Base-by-base conservation (phyloP, 805 yeast genomes). In the Maudiozyma turicensis region DNA sequence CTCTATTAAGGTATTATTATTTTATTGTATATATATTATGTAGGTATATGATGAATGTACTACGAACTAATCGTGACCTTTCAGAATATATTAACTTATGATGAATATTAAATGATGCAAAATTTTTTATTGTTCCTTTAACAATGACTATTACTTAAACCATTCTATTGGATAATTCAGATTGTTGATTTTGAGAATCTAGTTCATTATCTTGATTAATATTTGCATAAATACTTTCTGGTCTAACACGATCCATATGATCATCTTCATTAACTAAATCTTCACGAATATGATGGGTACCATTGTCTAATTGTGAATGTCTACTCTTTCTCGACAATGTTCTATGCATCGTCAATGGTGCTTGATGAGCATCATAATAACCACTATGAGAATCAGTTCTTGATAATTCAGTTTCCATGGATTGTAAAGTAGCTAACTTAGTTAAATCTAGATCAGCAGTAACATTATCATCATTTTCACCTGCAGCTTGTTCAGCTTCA, bases 401-500 rank as follows among this genome's bases (percentile, higher is more conserved):
- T 29, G 50, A 44, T 28, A 45, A 31, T 32, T 33, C 50, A 7
- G 52, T 50, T 37, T 51, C 56, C 31, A 42, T 47, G 9, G 51
- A 45, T 34, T 49, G 48, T 35, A 53, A 44, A 32, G 54, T 53
- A 7, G 46, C 31, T 30, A 52, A 48, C 30, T 37, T 53, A 9
- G 47, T 45, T 29, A 53, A 26, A 32, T 49, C 48, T 30, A 52
- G 38, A 34, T 50, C 50, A 28, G 29, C 42, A 1, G 28, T 11
- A 7, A 11, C 42, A 11, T 39, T 20, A 3, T 39, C 33, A 30
- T 14, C 26, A 13, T 41, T 47, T 8, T 30, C 51, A n/a, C 74
- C 78, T 11, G 40, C 51, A 31, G 40, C 51, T 38, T 54, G 56
- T 34, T 54, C 62, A 30, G 56, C 57, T 45, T 62, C 75, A 67